A percentile compares a stretch with the other conserved stretches of the same genome.
Conservation (phyloP, 1,284 basidiomycete genomes). For the Waitea zeae region DNA sequence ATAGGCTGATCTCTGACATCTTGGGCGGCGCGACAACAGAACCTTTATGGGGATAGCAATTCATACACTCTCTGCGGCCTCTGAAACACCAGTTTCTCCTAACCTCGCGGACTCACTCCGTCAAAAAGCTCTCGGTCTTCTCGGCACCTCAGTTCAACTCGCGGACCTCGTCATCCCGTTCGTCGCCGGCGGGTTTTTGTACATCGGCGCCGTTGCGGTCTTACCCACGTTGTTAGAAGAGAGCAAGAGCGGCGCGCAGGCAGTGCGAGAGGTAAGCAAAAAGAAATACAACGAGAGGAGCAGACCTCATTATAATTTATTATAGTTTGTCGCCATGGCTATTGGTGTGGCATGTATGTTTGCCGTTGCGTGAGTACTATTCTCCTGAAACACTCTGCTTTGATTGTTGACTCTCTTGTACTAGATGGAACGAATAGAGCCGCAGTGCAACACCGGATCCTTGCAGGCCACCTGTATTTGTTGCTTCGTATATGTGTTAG, state of each 20-base stretch:
- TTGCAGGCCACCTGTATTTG: too few relatives aligned
- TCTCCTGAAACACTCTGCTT: slow-evolving; percentile 6
- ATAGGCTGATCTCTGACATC: neutral
- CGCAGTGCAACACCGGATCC: too few relatives aligned
- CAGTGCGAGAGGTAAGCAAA: slow-evolving; percentile 77
- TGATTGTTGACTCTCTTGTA: slow-evolving; percentile 8
- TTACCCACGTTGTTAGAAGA: slow-evolving; percentile 79
- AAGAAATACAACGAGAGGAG: too few relatives aligned
- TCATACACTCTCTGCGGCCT: slow-evolving; percentile 44
- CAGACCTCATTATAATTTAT: too few relatives aligned
- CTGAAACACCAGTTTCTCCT: slow-evolving; percentile 20
- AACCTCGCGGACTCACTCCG: slow-evolving; percentile 57
- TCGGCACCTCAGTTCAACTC: slow-evolving; percentile 63
- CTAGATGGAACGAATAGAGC: slow-evolving; percentile 75
- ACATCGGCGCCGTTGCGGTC: slow-evolving; percentile 82
- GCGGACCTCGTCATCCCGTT: slow-evolving; percentile 82
- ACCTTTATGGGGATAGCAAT: slow-evolving; percentile 85
- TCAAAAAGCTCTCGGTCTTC: slow-evolving; percentile 53
- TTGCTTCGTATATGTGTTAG: too few relatives aligned
- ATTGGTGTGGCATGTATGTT: slow-evolving; percentile 83
- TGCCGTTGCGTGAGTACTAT: slow-evolving; percentile 58
- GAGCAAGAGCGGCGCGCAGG: slow-evolving; percentile 72
- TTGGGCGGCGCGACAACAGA: slow-evolving; percentile 21
- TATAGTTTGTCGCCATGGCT: slow-evolving; percentile 81
- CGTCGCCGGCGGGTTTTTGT: slow-evolving; percentile 85